A percentile compares a stretch with the other conserved stretches of the same genome.
Conservation (phyloP, 352 stramenopile species). For the Pythium sukuiense region DNA sequence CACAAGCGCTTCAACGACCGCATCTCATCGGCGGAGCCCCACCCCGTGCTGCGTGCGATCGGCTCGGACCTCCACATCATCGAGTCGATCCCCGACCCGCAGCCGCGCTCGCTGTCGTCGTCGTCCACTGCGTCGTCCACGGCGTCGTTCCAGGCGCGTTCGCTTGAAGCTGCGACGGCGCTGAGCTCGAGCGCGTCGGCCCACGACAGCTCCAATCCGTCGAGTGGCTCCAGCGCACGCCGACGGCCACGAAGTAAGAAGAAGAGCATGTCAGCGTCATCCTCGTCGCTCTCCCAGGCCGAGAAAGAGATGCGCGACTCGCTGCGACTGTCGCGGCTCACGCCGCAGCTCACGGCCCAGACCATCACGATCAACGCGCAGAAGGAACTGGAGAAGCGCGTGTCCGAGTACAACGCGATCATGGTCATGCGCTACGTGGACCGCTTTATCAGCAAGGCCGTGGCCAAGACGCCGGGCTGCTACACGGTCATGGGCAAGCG, state of each 20-base stretch:
- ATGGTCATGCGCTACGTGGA: conserved; percentile 85
- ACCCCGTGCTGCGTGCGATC: conserved; percentile 25
- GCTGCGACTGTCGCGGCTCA: conserved; percentile 59
- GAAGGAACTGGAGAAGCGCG: conserved; percentile 61
- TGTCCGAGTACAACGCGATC: conserved; percentile 77
- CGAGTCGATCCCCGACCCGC: conserved; percentile 16
- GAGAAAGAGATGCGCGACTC: conserved; percentile 48
- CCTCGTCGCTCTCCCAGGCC: conserved; percentile 30
- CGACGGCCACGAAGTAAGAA: conserved; percentile 23
- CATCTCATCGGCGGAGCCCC: conserved; percentile 22
- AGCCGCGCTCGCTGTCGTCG: conserved; percentile 22
- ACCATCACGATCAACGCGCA: conserved; percentile 69
- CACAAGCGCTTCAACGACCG: conserved; percentile 21
- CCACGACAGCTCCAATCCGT: neutral
- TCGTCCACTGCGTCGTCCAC: conserved; percentile 25
- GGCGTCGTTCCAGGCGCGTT: conserved; percentile 22
- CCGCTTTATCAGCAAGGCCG: conserved; percentile 72
- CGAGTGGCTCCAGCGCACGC: conserved; percentile 1
- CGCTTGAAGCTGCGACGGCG: conserved; percentile 16
- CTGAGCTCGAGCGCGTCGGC: neutral
- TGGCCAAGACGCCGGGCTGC: conserved; percentile 63
- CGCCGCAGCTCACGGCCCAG: conserved; percentile 59
- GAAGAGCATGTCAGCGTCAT: conserved; percentile 25
- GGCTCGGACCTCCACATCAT: conserved; percentile 23
- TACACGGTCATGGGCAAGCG: conserved; percentile 57